Evolutionary conservation across 169 alveolate genomes (phyloP), one percentile per base, ranked within the genome.

Genomic region (Cryptosporidium tyzzeri): DNA sequence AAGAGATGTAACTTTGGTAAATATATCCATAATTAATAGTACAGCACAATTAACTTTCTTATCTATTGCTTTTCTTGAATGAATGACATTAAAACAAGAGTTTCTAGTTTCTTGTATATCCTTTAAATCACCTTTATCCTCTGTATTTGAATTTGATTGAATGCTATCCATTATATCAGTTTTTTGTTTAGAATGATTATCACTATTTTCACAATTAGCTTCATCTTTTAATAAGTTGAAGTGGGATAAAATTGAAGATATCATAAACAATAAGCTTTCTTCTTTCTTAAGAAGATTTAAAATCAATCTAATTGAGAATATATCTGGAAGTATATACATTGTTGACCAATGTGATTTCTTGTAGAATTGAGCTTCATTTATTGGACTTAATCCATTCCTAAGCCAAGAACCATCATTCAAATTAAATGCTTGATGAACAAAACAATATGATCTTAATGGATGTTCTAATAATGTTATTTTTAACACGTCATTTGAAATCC

Each of bases 341-440:
- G 74, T 62, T 12, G 89, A 59, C 89, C 89, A 80, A 33, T 80
- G 75, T 10, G 89, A 62, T 21, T 48, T 80, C 51, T 67, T 80
- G 68, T 80, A 80, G 37, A 80, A 80, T 35, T 80, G 89, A 80
- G 89, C 71, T 37, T 80, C 89, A 12, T 67, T 67, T 10, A 59
- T 44, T 21, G 80, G 59, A 35, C 33, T 44, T 21, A 48, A 26
- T 45, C 89, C 75, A 41, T 65, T 80, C 26, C 89, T 80, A n/a
- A 59, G 21, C 68, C 80, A 80, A n/a, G 62, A 16, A 0, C 55
- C 55, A 0, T 73, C 59, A n/a, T 48, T 65, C 7, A 41, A 44
- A 50, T 44, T 23, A 41, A 61, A 62, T 31, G 89, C 74, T 35
- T 80, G 89, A 68, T 61, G 59, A n/a, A 65, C 71, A 48, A 80